Evolutionary conservation across 2,329 filamentous ascomycete species (phyloP).

Genomic region (Fusarium solani-melongenae): DNA sequence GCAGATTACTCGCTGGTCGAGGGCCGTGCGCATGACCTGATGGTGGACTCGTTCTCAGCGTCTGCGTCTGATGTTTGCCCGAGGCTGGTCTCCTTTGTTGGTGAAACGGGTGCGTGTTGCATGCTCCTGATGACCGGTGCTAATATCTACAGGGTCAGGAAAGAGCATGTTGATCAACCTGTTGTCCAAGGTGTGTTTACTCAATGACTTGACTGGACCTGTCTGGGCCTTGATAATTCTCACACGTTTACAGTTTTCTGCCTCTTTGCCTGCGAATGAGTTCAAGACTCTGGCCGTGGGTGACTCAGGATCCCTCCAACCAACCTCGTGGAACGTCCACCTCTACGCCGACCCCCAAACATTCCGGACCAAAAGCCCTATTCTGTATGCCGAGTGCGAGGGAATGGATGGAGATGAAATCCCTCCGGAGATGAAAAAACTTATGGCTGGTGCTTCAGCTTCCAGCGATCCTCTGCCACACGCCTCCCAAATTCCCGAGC

Average conservation of each 20-base stretch:
- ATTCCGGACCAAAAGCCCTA: rapidly evolving
- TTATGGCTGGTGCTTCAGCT: neutral
- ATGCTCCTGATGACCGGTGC: neutral
- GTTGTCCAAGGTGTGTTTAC: neutral
- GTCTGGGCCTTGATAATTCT: neutral
- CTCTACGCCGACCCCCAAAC: neutral
- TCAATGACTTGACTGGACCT: neutral
- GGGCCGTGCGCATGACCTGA: neutral
- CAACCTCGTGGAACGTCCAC: neutral
- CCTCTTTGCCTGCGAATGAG: rapidly evolving
- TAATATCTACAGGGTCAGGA: neutral
- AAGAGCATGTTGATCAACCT: neutral
- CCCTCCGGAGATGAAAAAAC: neutral
- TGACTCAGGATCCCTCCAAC: neutral
- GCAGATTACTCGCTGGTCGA: neutral
- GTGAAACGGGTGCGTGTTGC: neutral
- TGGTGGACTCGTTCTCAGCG: rapidly evolving
- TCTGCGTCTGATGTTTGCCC: rapidly evolving
- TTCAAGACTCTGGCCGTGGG: neutral
- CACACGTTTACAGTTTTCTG: neutral
- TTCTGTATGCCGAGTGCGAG: neutral
- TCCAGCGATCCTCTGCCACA: neutral
- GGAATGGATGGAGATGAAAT: neutral
- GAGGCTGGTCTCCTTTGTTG: neutral
- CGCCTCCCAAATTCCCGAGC: neutral